A percentile compares a stretch with the other conserved stretches of the same genome.
Conservation (phyloP, 2,329 filamentous ascomycete genomes). For the Phaeosphaeria sp. region DNA sequence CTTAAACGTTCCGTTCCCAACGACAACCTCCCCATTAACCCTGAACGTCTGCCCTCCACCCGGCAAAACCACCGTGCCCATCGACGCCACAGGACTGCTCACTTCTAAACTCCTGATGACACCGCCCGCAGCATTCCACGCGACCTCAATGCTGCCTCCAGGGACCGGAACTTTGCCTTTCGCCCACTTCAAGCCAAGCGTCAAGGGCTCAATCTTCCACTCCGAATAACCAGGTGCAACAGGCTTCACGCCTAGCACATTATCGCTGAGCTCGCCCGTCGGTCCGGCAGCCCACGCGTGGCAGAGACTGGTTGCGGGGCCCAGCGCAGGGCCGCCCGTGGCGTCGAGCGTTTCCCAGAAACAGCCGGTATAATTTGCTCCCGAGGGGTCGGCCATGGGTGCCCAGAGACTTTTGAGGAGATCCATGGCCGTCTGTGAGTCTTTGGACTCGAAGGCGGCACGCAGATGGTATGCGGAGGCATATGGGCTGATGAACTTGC, state of each 20-base stretch:
- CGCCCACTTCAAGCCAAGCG: slow-evolving; percentile 13
- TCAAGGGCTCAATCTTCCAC: slow-evolving; percentile 9
- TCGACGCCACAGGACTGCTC: background rate
- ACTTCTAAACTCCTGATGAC: slow-evolving; percentile 5
- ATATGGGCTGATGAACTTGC: slow-evolving; percentile 33
- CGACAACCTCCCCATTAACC: no score
- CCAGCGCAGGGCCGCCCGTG: slow-evolving; percentile 33
- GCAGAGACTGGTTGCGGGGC: slow-evolving; percentile 38
- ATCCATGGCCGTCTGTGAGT: background rate
- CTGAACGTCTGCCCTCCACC: no score
- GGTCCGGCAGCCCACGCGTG: slow-evolving; percentile 46
- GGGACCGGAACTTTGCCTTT: slow-evolving; percentile 10
- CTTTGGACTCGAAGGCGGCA: slow-evolving; percentile 25
- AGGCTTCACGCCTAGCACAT: slow-evolving; percentile 33
- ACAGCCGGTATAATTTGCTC: slow-evolving; percentile 36
- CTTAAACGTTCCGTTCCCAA: no score
- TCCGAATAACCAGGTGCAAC: slow-evolving; percentile 10
- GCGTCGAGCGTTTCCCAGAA: slow-evolving; percentile 42
- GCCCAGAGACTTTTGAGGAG: slow-evolving; percentile 14
- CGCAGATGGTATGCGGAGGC: slow-evolving; percentile 42
- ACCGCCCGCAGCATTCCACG: slow-evolving; percentile 12
- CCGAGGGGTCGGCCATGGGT: slow-evolving; percentile 31
- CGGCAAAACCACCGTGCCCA: no score
- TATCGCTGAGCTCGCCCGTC: slow-evolving; percentile 39
- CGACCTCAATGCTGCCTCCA: slow-evolving; percentile 7